Base-by-base conservation (phyloP, 176 grass and related monocot species). In the Paspalum vaginatum region DNA sequence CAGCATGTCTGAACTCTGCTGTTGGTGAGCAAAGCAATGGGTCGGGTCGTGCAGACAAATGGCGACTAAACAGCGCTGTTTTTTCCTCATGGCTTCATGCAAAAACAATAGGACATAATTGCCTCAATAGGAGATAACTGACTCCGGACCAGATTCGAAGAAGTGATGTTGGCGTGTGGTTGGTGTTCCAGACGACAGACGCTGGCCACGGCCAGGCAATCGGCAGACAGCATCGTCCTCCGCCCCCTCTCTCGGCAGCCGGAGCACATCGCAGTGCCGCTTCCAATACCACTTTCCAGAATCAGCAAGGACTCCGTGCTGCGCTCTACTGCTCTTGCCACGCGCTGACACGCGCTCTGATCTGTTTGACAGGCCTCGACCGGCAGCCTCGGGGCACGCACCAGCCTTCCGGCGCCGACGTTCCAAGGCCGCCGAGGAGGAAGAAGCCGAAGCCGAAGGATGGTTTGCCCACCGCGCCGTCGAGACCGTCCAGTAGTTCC, bases 401-500 rank as follows among this genome's bases (percentile, higher is more conserved):
- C 41, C 88, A n/a, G 46, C 49, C 24, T 75, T 72, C 62, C 40
- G 62, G 55, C n/a, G 64, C 75, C 8, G 90, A 85, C 61, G 57
- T 90, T 51, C 83, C 93, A 21, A 90, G 87, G 76, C 84, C 83
- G 9, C 80, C 68, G 6, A 75, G 70, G 64, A 92, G 62, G 56
- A 39, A 26, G 2, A 60, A 47, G 76, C 47, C 61, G 48, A 93
- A 66, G 44, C 44, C 83, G 0, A 81, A 61, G 76, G 25, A 37
- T 1, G 50, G 25, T 14, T 79, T 79, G 17, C 61, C 72, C 0
- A 16, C 48, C 5, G 24, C 76, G 21, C 85, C 82, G 27, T 56
- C 54, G 8, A 9, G 4, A 56, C 54, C 56, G 21, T 59, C 56
- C 56, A 59, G n/a, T n/a, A n/a, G 55, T 37, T 61, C 79, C 9